Evolutionary conservation across 495 filamentous ascomycete genomes (phyloP), one percentile per base, ranked within the genome.

Genomic region (Cercophora samala): DNA sequence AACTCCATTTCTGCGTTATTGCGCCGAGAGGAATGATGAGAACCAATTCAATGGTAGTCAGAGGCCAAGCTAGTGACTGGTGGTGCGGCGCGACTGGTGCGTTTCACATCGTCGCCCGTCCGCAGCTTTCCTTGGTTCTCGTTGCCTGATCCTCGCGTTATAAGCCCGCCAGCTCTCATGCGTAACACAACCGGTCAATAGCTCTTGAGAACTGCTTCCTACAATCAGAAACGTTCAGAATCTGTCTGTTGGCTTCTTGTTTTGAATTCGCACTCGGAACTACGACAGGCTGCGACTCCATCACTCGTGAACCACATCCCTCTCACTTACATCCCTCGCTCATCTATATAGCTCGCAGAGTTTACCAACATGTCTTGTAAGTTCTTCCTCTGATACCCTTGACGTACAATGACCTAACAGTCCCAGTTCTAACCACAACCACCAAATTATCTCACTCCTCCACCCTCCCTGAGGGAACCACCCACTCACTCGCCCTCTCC

Each of bases 401-500:
- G n/a, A 15, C 52, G 22, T 21, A 56, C n/a, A 19, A 56, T 22
- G 26, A 8, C 5, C 19, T 56, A 56, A 56, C 53, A 56, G 4
- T 15, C 13, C 18, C n/a, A 82, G 79, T 81, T 70, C 71, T 83
- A 64, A 74, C 66, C 23, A 72, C 71, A 56, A 76, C 75, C 26
- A 82, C 79, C 13, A 75, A 74, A 51, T 76, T 88, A 63, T 83
- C 81, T 37, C 85, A 84, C 68, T 79, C 85, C 32, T 89, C 87
- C 13, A 78, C 84, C 1, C 82, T 92, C 62, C 88, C 90, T 0
- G 42, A 78, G 1, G 76, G 74, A 29, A 80, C 86, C 37, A 84
- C 83, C 5, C 85, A 82, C 29, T 79, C 85, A 62, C 82, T 82
- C 11, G 89, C 86, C 51, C 75, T 91, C 51, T 77, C 81, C 54